Evolutionary conservation across 306 rosid species (phyloP), one percentile per base, ranked within the genome.

Genomic region (Acmispon strigosus): DNA sequence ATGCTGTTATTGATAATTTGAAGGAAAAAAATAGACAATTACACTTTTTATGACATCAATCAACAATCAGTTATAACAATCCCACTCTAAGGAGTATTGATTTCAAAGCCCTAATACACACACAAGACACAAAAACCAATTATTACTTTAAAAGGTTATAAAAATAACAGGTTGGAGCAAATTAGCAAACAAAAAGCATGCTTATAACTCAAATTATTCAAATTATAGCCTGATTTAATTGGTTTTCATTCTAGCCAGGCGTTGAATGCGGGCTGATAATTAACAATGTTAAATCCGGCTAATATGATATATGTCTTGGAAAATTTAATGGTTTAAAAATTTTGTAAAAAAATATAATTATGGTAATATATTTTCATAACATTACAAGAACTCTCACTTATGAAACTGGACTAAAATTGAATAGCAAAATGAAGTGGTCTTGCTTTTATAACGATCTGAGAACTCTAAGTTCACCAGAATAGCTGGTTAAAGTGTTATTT

Each of bases 1-100:
- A 92, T 92, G 86, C 96, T 92, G 82, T 66, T 51, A 36, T 55
- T 27, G 1, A 32, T 60, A 16, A 11, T 36, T 5, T 42, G 5
- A n/a, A 1, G 9, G 17, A 20, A 44, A 16, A 1, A 5, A 6
- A 24, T n/a, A 27, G 3, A 14, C 0, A 10, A 59, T 17, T 32
- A 11, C 7, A 13, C 9, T 24, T 75, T 45, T 54, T 15, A 66
- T 55, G 56, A 19, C 27, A 32, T 36, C 29, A 7, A 29, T 34
- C 15, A 42, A 5, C 16, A 54, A 29, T 74, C 43, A 73, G 17
- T 19, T 17, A 48, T 41, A 51, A 69, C 36, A 29, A 56, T 14
- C 7, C 0, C 37, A 44, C 1, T n/a, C 3, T 54, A 27, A 27
- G 34, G 5, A 27, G 1, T 4, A 27, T 27, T 4, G 24, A 54